phyloP scores from a whole-genome alignment of 768 basidiomycete genomes.

The Pholiota conissans region DNA sequence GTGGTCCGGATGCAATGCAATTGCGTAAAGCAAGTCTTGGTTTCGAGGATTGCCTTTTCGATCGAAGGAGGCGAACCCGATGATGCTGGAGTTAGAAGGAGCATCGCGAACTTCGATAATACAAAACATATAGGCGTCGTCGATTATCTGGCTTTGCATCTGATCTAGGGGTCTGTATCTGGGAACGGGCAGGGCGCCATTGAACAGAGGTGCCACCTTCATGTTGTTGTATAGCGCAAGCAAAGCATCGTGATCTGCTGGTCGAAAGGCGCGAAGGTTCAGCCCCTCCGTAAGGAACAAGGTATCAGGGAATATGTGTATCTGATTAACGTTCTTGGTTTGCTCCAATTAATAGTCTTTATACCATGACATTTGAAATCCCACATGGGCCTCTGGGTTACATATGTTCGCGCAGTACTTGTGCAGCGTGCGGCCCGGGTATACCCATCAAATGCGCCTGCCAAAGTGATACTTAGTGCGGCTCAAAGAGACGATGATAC shows the following conservation, averaged over 20 bases:
- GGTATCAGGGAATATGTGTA: neutral
- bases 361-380: no score
- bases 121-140: constrained; percentile 12
- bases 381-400: no score
- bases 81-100: constrained; percentile 3
- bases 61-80: constrained; percentile 14
- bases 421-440: no score
- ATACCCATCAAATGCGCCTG: no score
- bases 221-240: constrained; percentile 16
- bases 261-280: constrained; percentile 13
- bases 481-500: no score
- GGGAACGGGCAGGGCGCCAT: constrained; percentile 16
- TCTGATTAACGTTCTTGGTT: no score
- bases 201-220: constrained; percentile 14
- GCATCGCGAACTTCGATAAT: constrained; percentile 12
- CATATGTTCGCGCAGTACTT: no score
- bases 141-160: constrained; percentile 11
- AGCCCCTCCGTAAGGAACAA: constrained; percentile 22
- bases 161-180: neutral
- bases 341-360: no score
- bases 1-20: constrained; percentile 14
- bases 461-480: no score
- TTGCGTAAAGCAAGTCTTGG: constrained; percentile 15
- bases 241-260: constrained; percentile 13
- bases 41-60: constrained; percentile 12